phyloP scores from a whole-genome alignment of 768 basidiomycete species.

The Mycena amicta region DNA sequence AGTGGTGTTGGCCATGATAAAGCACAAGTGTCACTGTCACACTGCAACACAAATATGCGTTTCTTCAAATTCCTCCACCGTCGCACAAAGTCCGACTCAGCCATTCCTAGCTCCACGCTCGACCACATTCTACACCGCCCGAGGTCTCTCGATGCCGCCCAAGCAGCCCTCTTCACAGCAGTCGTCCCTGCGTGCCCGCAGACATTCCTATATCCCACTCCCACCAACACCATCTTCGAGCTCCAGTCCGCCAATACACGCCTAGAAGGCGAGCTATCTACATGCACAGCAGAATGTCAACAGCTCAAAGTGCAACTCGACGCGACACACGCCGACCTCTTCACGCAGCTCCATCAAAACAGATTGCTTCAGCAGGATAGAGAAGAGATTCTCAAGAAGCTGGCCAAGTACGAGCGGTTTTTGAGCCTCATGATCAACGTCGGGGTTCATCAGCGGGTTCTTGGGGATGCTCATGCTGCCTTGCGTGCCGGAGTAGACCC shows the following conservation, averaged over 20 bases:
- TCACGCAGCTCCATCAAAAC: constrained; percentile 18
- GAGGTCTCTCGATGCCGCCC: constrained; percentile 22
- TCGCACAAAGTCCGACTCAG: constrained; percentile 48
- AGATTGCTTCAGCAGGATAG: constrained; percentile 18
- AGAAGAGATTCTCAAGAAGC: constrained; percentile 18
- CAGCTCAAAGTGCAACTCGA: constrained; percentile 16
- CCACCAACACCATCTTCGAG: constrained; percentile 26
- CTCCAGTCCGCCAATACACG: constrained; percentile 21
- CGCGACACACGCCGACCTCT: constrained; percentile 16
- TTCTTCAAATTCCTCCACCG: constrained; percentile 53
- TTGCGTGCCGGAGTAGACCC: constrained; percentile 35
- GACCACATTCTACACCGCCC: constrained; percentile 20
- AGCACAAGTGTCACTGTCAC: constrained; percentile 20
- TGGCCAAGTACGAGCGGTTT: constrained; percentile 23
- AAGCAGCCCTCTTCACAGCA: constrained; percentile 16
- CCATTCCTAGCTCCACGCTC: constrained; percentile 30
- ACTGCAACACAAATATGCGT: constrained; percentile 34
- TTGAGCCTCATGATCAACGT: constrained; percentile 37
- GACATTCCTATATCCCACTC: constrained; percentile 28
- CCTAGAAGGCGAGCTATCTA: constrained; percentile 10
- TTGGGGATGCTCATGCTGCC: constrained; percentile 34
- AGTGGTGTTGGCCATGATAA: constrained; percentile 89
- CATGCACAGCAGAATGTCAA: constrained; percentile 8
- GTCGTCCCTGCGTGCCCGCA: constrained; percentile 19
- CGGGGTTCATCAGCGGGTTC: constrained; percentile 35